Conservation (phyloP, 1,284 basidiomycete genomes). For the Pterulicium gracile region DNA sequence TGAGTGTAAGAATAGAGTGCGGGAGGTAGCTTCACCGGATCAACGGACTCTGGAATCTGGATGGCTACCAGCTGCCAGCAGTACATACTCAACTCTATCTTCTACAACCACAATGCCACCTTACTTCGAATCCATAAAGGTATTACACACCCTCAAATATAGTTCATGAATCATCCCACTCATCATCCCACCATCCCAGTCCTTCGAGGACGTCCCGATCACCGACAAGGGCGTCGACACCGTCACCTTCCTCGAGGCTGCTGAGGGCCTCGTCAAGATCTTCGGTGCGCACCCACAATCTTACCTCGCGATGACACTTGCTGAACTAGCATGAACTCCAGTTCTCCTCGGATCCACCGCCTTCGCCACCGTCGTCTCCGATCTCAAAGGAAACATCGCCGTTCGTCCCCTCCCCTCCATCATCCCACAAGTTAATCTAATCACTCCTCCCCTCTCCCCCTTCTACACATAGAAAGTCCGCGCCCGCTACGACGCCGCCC, state of each 20-base stretch:
- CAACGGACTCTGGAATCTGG: too few relatives aligned
- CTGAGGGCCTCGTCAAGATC: slow-evolving; percentile 81
- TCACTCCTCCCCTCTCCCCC: too few relatives aligned
- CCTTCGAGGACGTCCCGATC: slow-evolving; percentile 83
- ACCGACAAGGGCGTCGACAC: slow-evolving; percentile 88
- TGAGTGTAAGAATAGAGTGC: too few relatives aligned
- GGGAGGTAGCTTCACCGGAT: too few relatives aligned
- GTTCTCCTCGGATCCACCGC: slow-evolving; percentile 86
- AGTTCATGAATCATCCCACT: not conserved
- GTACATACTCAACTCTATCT: not conserved
- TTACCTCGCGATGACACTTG: slow-evolving; percentile 2
- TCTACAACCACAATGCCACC: slow-evolving; percentile 52
- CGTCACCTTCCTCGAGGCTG: slow-evolving; percentile 78
- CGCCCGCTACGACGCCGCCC: slow-evolving; percentile 61
- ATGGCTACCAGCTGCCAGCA: too few relatives aligned
- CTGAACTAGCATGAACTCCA: slow-evolving; percentile 19
- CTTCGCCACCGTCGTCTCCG: slow-evolving; percentile 78
- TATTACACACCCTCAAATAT: slow-evolving; percentile 20
- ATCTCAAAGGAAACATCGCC: slow-evolving; percentile 88
- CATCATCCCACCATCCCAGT: slow-evolving; percentile 35
- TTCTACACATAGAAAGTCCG: slow-evolving; percentile 69
- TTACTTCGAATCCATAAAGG: slow-evolving; percentile 80
- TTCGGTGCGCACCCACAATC: slow-evolving; percentile 56
- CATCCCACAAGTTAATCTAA: too few relatives aligned
- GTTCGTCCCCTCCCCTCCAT: too few relatives aligned